Base-by-base conservation (phyloP, 495 filamentous ascomycete species). In the Glarea lozoyensis region DNA sequence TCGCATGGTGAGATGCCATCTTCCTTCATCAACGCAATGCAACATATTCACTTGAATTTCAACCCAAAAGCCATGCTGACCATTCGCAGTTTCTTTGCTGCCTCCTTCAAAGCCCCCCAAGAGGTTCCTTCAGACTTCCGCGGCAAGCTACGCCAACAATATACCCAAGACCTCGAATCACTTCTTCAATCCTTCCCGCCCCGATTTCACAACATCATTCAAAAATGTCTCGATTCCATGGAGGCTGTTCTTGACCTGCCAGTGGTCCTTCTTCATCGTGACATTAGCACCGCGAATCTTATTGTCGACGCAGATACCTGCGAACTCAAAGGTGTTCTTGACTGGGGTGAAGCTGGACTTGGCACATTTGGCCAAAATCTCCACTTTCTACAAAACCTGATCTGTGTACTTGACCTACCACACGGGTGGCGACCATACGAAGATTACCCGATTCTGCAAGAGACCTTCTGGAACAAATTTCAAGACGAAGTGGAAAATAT, bases 341-440 rank as follows among this genome's bases (percentile, higher is more conserved):
- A 66, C 50, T 67, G 59, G 64, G 61, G 62, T 1, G 59, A 67
- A 49, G 59, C 63, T 0, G 55, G 61, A 44, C 50, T 67, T 33
- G 49, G 52, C 10, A 58, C 66, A 17, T 69, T 63, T 40, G 63
- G 65, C 9, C 34, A 57, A 0, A 67, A 66, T 37, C 53, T 70
- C 2, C 47, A 65, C 38, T 65, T 59, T 20, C 56, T 64, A 2
- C 48, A 67, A 35, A 25, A 34, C 21, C 35, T 68, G n/a, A n/a
- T n/a, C n/a, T n/a, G 25, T 29, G 25, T n/a, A 37, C 25, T 65
- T 18, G 60, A 63, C 37, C 46, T 70, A 16, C 48, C 52, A 13
- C 44, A 60, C 21, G 61, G 65, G 23, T 67, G 60, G 65, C 55
- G 42, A 10, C 23, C 58, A 33, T 64, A 60, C 41, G 57, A 55